Evolutionary conservation across 164 flowering plant genomes (phyloP), one percentile per base, ranked within the genome.

Genomic region (Vitis rotundifolia): DNA sequence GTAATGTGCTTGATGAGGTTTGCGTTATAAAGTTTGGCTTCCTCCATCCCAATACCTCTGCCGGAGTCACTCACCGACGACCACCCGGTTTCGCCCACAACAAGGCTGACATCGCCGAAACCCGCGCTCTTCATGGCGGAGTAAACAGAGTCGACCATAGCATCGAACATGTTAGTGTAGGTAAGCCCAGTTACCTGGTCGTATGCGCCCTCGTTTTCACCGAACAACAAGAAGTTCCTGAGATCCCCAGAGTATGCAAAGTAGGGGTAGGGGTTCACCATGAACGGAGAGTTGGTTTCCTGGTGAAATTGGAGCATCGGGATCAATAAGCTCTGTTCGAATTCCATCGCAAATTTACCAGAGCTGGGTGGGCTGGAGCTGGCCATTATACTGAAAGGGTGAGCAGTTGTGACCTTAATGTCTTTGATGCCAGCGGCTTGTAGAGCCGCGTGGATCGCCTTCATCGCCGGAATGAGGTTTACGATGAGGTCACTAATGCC

Each of bases 61-160:
- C 63, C 64, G 18, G 87, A 68, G 65, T 85, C 92, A 11, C 87
- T 94, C 29, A 68, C 67, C 9, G 97, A 86, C 7, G 98, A 90
- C 98, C 98, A 94, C 7, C 98, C 98, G 0, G 97, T 92, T 74
- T 94, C 98, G 3, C 79, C 97, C 53, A 86, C 88, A 37, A 80
- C 88, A 44, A 94, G 79, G 12, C 83, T 90, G 64, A 94, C 94
- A 67, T 91, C 93, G 0, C 75, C 87, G 70, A 82, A 92, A 13
- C 95, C 95, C 64, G 89, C 19, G 49, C 51, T 71, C 76, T 79
- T 84, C 98, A 94, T 90, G n/a, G 87, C 81, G 54, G 81, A 73
- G 73, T 72, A 75, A 14, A 81, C 87, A 11, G 84, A 79, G 61
- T 83, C 87, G 19, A 83, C 26, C 75, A 75, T 79, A 1, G 84